Base-by-base conservation (phyloP, 2,329 filamentous ascomycete genomes). In the Fusarium austroafricanum region DNA sequence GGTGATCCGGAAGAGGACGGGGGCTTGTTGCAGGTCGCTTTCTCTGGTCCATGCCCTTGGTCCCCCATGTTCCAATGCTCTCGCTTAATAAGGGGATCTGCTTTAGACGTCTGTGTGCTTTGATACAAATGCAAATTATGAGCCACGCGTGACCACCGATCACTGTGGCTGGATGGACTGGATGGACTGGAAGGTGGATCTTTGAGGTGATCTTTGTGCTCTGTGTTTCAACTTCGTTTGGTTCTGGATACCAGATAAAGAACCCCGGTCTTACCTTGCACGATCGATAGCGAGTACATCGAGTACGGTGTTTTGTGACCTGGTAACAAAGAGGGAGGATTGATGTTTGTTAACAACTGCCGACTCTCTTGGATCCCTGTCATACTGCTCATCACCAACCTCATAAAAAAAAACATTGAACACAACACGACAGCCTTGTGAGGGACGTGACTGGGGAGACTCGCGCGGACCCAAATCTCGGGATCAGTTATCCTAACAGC, bases 51-150 rank as follows among this genome's bases (percentile, higher is more conserved):
- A 56, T 53, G 63, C 56, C 29, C 40, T 29, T 42, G 49, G 47
- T 53, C 51, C 43, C 37, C 42, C 60, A 28, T 26, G 9, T 38
- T 35, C 35, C 51, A 44, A 38, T 49, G 28, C 50, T 46, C 49
- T 53, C 40, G 55, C 61, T 51, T 53, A 60, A 33, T n/a, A 56
- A 29, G 43, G 45, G 46, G 29, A 33, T 59, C 21, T 45, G 35
- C 26, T 54, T 33, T 38, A 18, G 23, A 44, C 62, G 52, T 49
- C 50, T 53, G 53, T 44, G 35, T 44, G 37, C 59, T 58, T 53
- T 56, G 57, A 69, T 61, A 54, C 56, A 71, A 71, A 61, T 68
- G 61, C 61, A 72, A 72, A 65, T 67, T 72, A 62, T 47, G 59
- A 71, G 55, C 55, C 59, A 54, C 68, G 68, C 66, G 62, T 73